phyloP scores from a whole-genome alignment of 2,329 filamentous ascomycete species.

The Ophiocordyceps australis region DNA sequence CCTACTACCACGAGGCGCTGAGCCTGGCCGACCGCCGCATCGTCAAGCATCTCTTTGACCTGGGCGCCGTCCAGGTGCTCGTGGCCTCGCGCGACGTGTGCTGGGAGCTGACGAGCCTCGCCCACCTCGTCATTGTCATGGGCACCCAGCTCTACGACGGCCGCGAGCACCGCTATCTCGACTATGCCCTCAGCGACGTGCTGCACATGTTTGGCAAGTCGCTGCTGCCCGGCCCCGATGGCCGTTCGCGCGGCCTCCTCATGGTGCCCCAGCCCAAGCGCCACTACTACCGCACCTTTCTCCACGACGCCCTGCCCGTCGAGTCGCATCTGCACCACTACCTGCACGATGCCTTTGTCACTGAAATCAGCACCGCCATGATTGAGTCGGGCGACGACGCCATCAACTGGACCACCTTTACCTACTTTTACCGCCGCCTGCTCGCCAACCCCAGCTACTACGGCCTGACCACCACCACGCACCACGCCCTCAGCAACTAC shows the following conservation, averaged over 20 bases:
- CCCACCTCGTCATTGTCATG: conserved; percentile 90
- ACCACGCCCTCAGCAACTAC: conserved; percentile 86
- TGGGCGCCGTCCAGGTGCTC: conserved; percentile 78
- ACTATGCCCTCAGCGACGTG: conserved; percentile 87
- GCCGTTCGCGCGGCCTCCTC: conserved; percentile 73
- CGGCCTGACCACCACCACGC: conserved; percentile 69
- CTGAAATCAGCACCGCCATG: conserved; percentile 90
- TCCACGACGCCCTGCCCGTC: conserved; percentile 87
- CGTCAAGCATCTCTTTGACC: conserved; percentile 77
- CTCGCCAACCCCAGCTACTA: conserved; percentile 96
- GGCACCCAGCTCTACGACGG: conserved; percentile 96
- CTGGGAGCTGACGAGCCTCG: conserved; percentile 81
- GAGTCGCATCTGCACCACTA: conserved; percentile 88
- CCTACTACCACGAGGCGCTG: conserved; percentile 92
- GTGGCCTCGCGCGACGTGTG: conserved; percentile 68
- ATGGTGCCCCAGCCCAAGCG: conserved; percentile 92
- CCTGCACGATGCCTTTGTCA: conserved; percentile 89
- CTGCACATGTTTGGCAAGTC: conserved; percentile 97
- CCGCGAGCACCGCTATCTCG: conserved; percentile 88
- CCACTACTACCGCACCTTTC: conserved; percentile 97
- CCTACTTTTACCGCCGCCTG: conserved; percentile 90
- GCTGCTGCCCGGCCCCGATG: conserved; percentile 60
- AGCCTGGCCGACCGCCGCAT: conserved; percentile 81
- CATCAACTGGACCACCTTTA: conserved; percentile 96
- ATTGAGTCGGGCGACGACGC: conserved; percentile 92